Evolutionary conservation across 1,284 basidiomycete species (phyloP), one percentile per base, ranked within the genome.

Genomic region (Cystobasidiaceae sp.): DNA sequence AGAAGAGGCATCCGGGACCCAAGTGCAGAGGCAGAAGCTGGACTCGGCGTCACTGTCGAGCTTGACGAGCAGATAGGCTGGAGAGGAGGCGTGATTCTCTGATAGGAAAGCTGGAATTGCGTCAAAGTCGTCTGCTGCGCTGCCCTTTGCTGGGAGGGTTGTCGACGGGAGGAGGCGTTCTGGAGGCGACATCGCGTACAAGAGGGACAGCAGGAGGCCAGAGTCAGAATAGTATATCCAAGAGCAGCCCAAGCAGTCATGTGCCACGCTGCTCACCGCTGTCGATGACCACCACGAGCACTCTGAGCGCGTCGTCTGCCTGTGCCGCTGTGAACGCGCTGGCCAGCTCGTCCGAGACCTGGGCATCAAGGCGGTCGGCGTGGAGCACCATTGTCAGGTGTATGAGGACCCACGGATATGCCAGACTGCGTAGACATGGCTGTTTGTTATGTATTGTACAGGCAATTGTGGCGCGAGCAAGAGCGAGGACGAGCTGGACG

Each of bases 401-500:
- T 25, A 59, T 48, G 44, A 3, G 2, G 4, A 15, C 59, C 33
- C 27, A 62, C 60, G 3, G 49, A 39, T 41, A 62, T 62, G 2
- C 60, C 60, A 54, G 60, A 62, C 39, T 62, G 60, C 25, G 60
- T 62, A 28, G 60, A 62, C 60, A 62, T 62, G 19, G 21, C 45
- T 3, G 45, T 13, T 3, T n/a, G 11, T 19, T 13, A 30, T 34
- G 2, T 13, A 17, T 25, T 33, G 30, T n/a, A 19, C 1, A 9
- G 8, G 32, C 27, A n/a, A n/a, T n/a, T n/a, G n/a, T n/a, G n/a
- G n/a, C n/a, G n/a, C n/a, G n/a, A n/a, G n/a, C n/a, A n/a, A n/a
- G n/a, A n/a, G n/a, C n/a, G n/a, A n/a, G n/a, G n/a, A n/a, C n/a
- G n/a, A n/a, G 23, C 13, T 13, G 23, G 44, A 8, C 44, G 44